Conservation (phyloP, 2,329 filamentous ascomycete species). For the Bertia moriformis region DNA sequence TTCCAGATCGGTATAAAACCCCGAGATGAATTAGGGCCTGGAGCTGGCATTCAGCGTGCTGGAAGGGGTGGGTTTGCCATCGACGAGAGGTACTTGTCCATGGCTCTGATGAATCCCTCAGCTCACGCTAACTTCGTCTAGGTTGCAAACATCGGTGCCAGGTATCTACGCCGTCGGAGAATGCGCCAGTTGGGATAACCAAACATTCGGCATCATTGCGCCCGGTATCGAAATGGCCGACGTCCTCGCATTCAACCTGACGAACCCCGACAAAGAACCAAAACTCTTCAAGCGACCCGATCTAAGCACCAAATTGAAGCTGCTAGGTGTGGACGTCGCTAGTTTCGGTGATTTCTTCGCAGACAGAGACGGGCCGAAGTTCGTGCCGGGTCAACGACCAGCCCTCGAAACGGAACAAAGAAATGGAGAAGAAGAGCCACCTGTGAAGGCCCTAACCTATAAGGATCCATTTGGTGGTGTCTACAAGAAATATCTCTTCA, state of each 20-base stretch:
- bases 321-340: constrained; percentile 79
- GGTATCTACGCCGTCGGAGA: constrained; percentile 81
- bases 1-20: constrained; percentile 62
- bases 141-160: constrained; percentile 53
- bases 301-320: constrained; percentile 79
- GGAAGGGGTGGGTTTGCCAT: constrained; percentile 65
- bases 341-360: constrained; percentile 92
- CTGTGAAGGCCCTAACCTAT: constrained; percentile 74
- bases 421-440: constrained; percentile 37
- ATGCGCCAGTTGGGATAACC: constrained; percentile 76
- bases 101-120: constrained; percentile 13
- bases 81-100: constrained; percentile 33
- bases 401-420: constrained; percentile 34
- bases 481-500: constrained; percentile 91
- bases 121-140: constrained; percentile 11
- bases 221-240: constrained; percentile 89
- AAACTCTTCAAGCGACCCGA: constrained; percentile 68
- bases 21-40: constrained; percentile 60
- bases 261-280: constrained; percentile 60
- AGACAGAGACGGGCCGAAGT: constrained; percentile 66
- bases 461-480: constrained; percentile 76
- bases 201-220: constrained; percentile 78
- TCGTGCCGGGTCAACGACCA: constrained; percentile 42
- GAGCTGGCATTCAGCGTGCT: constrained; percentile 57
- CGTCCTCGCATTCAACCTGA: constrained; percentile 79